Percentiles rank a stretch among this genome's conserved stretches.
Conservation (phyloP, 805 yeast genomes). For the Isabelozyma gotoi region DNA sequence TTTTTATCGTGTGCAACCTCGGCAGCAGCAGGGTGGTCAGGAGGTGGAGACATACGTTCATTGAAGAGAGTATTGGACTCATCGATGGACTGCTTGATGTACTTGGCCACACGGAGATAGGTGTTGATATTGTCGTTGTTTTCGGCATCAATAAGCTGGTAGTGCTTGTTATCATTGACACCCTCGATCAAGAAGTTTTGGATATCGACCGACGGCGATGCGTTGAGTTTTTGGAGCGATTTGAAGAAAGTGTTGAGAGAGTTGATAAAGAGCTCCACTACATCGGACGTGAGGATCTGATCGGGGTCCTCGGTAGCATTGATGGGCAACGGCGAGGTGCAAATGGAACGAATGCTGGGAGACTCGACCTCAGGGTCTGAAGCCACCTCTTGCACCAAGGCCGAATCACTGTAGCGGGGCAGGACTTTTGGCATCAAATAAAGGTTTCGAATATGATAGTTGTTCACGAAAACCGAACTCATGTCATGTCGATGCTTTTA, state of each 20-base stretch:
- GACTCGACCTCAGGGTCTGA: background rate
- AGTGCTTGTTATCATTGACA: background rate
- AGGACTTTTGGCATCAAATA: background rate
- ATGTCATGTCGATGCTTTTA: background rate
- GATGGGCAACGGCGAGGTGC: conserved; percentile 1
- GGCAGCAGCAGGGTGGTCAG: background rate
- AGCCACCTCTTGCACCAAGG: too few relatives aligned
- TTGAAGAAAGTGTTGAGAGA: background rate
- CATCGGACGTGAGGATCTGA: background rate
- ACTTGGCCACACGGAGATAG: background rate
- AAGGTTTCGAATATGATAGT: background rate
- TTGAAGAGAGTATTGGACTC: background rate
- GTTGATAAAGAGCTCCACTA: background rate
- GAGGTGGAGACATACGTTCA: background rate
- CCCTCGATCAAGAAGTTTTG: background rate
- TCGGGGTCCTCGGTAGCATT: conserved; percentile 1
- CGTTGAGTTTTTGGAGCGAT: background rate
- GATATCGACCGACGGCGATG: background rate
- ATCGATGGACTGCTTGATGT: background rate
- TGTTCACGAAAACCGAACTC: background rate
- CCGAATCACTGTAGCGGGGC: background rate
- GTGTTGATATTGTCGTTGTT: background rate
- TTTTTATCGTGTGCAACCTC: background rate
- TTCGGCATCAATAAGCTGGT: background rate
- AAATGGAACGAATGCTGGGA: background rate